phyloP scores from a whole-genome alignment of 345 rosid species.

The Abelmoschus esculentus region DNA sequence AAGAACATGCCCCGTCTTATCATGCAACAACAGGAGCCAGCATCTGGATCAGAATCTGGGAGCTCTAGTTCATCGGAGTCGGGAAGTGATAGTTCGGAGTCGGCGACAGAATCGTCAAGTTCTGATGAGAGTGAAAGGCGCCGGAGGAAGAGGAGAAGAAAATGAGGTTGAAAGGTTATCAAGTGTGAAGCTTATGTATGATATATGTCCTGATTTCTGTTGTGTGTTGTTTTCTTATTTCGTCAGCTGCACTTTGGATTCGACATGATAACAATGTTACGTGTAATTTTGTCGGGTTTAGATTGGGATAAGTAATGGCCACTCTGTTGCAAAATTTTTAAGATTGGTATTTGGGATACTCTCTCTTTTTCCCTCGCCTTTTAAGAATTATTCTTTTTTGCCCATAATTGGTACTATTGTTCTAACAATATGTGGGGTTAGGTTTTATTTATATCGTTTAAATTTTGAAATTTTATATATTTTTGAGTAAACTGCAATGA shows the following conservation, averaged over 20 bases:
- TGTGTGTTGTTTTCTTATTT: background rate
- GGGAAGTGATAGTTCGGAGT: conserved; percentile 13
- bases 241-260: background rate
- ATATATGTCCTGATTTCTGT: background rate
- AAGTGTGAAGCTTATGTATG: background rate
- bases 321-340: background rate
- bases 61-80: conserved; percentile 20
- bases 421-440: too few relatives aligned
- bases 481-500: too few relatives aligned
- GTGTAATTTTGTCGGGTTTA: background rate
- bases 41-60: conserved; percentile 24
- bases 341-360: too few relatives aligned
- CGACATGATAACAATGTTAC: background rate
- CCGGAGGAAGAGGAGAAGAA: conserved; percentile 29
- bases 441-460: too few relatives aligned
- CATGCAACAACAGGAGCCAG: conserved; percentile 73
- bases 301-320: background rate
- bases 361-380: too few relatives aligned
- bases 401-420: too few relatives aligned
- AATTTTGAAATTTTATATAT: too few relatives aligned
- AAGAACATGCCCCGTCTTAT: conserved; percentile 94
- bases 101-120: conserved; percentile 15
- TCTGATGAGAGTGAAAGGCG: conserved; percentile 30
- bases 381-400: too few relatives aligned
- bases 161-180: background rate